Percentiles rank a stretch among this genome's conserved stretches.
phyloP scores from a whole-genome alignment of 2,329 filamentous ascomycete species.

The Hymenoscyphus albidus region DNA sequence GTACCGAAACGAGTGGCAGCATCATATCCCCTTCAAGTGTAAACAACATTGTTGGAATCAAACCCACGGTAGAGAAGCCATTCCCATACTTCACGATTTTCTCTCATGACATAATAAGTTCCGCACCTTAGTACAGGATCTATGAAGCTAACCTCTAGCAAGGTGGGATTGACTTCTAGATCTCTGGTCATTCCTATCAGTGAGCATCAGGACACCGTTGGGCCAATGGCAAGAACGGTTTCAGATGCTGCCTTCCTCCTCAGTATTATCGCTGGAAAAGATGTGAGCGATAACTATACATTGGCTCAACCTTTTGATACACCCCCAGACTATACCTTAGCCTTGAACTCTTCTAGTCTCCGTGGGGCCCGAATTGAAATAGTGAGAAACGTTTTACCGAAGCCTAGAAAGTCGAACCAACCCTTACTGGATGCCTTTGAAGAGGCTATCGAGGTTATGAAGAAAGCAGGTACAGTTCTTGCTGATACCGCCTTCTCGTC shows the following conservation, averaged over 20 bases:
- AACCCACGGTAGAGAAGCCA: constrained; percentile 46
- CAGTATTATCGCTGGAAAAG: constrained; percentile 58
- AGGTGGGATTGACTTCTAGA: constrained; percentile 56
- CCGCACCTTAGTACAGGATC: neutral
- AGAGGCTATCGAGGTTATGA: constrained; percentile 48
- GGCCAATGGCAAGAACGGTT: constrained; percentile 59
- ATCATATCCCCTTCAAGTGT: constrained; percentile 52
- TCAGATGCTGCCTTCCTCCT: constrained; percentile 61
- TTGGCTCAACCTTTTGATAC: constrained; percentile 51
- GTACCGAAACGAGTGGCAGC: constrained; percentile 62
- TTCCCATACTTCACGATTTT: too few relatives aligned
- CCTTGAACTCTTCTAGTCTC: constrained; percentile 51
- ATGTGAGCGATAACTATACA: constrained; percentile 62
- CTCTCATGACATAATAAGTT: neutral
- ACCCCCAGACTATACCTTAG: constrained; percentile 57
- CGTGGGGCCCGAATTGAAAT: constrained; percentile 60
- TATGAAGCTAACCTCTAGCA: neutral
- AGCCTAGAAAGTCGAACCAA: constrained; percentile 32
- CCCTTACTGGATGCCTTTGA: constrained; percentile 53
- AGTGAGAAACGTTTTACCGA: constrained; percentile 47
- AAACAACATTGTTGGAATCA: constrained; percentile 65
- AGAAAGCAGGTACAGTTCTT: constrained; percentile 54
- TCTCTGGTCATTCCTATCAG: constrained; percentile 63
- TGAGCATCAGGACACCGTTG: constrained; percentile 61
- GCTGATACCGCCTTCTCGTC: constrained; percentile 57